A percentile compares a stretch with the other conserved stretches of the same genome.
These are phyloP conservation scores for Neurospora sp. DNA, from an alignment of 495 filamentous ascomycete species.

Conservation along the genomic window DNA sequence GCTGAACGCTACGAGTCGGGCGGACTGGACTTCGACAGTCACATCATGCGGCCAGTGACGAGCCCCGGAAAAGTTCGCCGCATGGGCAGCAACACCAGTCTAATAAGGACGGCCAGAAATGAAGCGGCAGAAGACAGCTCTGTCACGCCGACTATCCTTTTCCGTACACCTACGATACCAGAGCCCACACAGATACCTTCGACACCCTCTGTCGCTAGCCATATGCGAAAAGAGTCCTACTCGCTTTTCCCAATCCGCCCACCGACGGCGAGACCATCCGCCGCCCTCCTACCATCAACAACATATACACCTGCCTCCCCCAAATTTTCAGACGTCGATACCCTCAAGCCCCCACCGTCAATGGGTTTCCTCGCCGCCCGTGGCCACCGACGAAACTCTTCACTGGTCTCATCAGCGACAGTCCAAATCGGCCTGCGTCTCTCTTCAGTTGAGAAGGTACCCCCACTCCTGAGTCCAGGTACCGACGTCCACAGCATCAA, in stretches of 20 bases:
- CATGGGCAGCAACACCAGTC: slow-evolving; percentile 24
- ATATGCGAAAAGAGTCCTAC: slow-evolving; percentile 32
- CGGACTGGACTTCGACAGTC: slow-evolving; percentile 20
- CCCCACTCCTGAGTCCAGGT: slow-evolving; percentile 15
- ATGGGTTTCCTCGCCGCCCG: slow-evolving; percentile 20
- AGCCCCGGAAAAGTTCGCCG: slow-evolving; percentile 17
- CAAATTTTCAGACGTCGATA: slow-evolving; percentile 9
- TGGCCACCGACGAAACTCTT: slow-evolving; percentile 34
- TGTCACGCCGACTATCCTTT: slow-evolving; percentile 17
- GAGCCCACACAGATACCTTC: slow-evolving; percentile 20
- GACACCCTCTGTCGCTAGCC: slow-evolving; percentile 8
- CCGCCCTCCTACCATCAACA: slow-evolving; percentile 30
- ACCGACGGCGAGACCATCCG: slow-evolving; percentile 19
- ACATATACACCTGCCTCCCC: slow-evolving; percentile 27
- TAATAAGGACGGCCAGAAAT: slow-evolving; percentile 20
- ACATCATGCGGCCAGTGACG: slow-evolving; percentile 23
- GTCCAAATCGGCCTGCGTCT: slow-evolving; percentile 40
- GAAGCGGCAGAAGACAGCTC: slow-evolving; percentile 12
- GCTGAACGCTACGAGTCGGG: slow-evolving; percentile 12
- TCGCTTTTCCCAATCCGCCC: slow-evolving; percentile 28
- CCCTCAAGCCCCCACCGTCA: slow-evolving; percentile 33
- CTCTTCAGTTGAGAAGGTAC: slow-evolving; percentile 35
- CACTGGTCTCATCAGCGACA: slow-evolving; percentile 35
- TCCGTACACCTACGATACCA: slow-evolving; percentile 19
- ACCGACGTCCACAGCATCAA: slow-evolving; percentile 25